phyloP scores from a whole-genome alignment of 192 early-diverging fungal species.

The Dispira simplex region DNA sequence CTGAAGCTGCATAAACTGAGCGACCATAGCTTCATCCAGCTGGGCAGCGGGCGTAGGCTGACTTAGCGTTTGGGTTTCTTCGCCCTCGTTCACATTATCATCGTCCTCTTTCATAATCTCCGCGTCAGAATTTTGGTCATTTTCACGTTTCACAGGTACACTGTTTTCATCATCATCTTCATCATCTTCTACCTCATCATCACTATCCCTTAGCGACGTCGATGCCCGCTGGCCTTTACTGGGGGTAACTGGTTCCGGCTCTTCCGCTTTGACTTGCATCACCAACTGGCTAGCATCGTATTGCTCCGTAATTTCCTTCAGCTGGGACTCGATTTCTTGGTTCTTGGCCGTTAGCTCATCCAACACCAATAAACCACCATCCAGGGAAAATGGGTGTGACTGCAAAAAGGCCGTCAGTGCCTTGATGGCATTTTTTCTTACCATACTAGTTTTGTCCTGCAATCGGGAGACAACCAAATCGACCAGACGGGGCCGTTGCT shows the following conservation, averaged over 20 bases:
- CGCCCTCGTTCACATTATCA: background rate
- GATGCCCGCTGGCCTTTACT: background rate
- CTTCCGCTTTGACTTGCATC: background rate
- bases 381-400: constrained; percentile 79
- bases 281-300: background rate
- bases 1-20: constrained; percentile 31
- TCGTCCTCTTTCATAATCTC: too few species aligned
- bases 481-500: constrained; percentile 51
- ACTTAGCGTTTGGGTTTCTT: background rate
- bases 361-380: constrained; percentile 64
- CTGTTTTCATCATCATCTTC: background rate
- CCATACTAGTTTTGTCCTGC: constrained; percentile 78
- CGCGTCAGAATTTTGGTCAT: background rate
- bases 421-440: constrained; percentile 84
- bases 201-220: background rate
- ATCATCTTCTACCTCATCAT: background rate
- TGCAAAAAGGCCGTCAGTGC: constrained; percentile 63
- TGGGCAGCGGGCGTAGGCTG: background rate
- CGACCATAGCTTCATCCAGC: constrained; percentile 12
- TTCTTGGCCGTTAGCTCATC: constrained; percentile 52
- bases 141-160: constrained; percentile 8
- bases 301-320: constrained; percentile 37
- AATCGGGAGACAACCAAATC: constrained; percentile 58
- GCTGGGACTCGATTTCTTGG: constrained; percentile 43
- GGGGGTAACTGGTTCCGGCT: too few species aligned